A percentile compares a stretch with the other conserved stretches of the same genome.
Evolutionary conservation across 768 basidiomycete genomes (phyloP).

Genomic region (Mycena filopes): DNA sequence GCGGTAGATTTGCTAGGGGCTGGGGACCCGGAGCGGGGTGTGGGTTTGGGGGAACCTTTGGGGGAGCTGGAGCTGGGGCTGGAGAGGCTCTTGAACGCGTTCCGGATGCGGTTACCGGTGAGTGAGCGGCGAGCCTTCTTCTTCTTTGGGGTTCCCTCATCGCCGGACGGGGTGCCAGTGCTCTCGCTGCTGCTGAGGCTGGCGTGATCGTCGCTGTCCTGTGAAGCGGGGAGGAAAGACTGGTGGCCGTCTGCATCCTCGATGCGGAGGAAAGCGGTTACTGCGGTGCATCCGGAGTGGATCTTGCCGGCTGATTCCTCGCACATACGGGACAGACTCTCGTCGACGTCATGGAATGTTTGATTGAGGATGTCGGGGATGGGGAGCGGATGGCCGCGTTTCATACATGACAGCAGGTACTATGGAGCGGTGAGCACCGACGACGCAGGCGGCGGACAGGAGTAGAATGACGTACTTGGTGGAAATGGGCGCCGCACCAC

Average conservation of each 20-base stretch:
- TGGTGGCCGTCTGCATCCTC: constrained; percentile 85
- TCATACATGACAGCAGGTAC: constrained; percentile 76
- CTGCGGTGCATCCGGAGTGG: constrained; percentile 96
- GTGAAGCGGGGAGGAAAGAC: constrained; percentile 61
- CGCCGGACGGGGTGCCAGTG: constrained; percentile 46
- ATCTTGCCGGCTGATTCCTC: constrained; percentile 92
- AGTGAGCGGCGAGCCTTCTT: constrained; percentile 57
- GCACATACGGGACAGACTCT: constrained; percentile 82
- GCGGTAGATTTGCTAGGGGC: constrained; percentile 39
- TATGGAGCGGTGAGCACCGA: constrained; percentile 34
- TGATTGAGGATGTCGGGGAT: constrained; percentile 92
- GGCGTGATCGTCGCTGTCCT: constrained; percentile 35
- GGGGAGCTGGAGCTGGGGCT: constrained; percentile 45
- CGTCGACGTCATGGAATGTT: constrained; percentile 95
- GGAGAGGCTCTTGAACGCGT: constrained; percentile 64
- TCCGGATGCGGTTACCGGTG: constrained; percentile 62
- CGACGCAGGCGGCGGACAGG: not conserved
- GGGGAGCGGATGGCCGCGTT: constrained; percentile 61
- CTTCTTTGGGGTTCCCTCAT: constrained; percentile 47
- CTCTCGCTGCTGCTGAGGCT: constrained; percentile 60
- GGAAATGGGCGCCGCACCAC: constrained; percentile 98
- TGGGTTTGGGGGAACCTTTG: constrained; percentile 17
- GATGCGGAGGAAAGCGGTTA: constrained; percentile 92
- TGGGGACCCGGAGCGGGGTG: constrained; percentile 48
- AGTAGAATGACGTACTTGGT: constrained; percentile 67